Evolutionary conservation across 2,329 filamentous ascomycete genomes (phyloP).

Genomic region (Lasiodiplodia hormozganensis): DNA sequence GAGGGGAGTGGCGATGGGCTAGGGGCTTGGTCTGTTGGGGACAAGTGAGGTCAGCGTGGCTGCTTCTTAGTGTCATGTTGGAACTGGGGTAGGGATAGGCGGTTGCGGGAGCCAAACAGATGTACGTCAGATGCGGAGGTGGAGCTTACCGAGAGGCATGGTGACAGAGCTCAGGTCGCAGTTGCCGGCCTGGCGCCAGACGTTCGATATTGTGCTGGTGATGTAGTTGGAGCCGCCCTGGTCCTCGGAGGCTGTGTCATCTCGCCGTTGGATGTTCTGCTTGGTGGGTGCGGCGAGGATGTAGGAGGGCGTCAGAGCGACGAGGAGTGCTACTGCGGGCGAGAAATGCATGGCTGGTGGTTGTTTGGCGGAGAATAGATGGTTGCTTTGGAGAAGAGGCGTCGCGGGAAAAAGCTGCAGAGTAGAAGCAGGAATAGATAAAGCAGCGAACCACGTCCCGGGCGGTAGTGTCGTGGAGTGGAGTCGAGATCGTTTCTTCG

Average conservation of each 20-base stretch:
- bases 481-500: not conserved
- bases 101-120: not conserved
- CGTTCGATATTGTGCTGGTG: slow-evolving; percentile 11
- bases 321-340: slow-evolving; percentile 39
- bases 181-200: slow-evolving; percentile 30
- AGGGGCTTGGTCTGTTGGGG: slow-evolving; percentile 34
- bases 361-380: not conserved
- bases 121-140: not conserved
- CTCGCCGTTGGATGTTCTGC: slow-evolving; percentile 17
- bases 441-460: not conserved
- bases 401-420: not conserved
- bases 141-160: slow-evolving; percentile 42
- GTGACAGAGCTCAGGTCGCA: slow-evolving; percentile 41
- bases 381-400: not conserved
- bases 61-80: not conserved
- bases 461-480: not conserved
- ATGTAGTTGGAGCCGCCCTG: slow-evolving; percentile 10
- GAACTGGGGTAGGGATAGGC: not conserved
- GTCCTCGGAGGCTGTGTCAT: not conserved
- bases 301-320: slow-evolving; percentile 43
- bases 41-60: slow-evolving; percentile 34
- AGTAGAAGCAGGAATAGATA: slow-evolving; percentile 19
- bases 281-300: slow-evolving; percentile 44
- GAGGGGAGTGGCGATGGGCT: slow-evolving; percentile 65
- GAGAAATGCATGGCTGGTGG: slow-evolving; percentile 44